Percentiles rank a stretch among this genome's conserved stretches.
Evolutionary conservation across 164 flowering plant genomes (phyloP).

Genomic region (Kingdonia uniflora): DNA sequence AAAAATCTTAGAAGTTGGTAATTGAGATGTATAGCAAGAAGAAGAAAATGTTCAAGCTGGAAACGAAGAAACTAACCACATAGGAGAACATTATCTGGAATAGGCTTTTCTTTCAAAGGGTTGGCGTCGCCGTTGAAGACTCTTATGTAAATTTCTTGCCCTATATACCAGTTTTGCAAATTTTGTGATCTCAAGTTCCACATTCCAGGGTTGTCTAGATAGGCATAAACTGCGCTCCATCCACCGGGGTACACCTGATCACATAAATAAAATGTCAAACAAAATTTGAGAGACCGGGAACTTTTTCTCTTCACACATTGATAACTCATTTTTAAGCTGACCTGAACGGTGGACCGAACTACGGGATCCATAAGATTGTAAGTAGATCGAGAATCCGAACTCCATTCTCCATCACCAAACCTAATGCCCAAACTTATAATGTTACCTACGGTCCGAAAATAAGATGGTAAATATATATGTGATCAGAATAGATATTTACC

Average conservation of each 20-base stretch:
- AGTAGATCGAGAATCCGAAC: constrained; percentile 24
- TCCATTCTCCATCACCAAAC: constrained; percentile 41
- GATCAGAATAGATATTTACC: constrained; percentile 24
- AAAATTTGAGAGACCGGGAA: no score
- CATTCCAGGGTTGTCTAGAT: constrained; percentile 51
- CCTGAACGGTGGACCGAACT: constrained; percentile 44
- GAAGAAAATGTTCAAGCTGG: no score
- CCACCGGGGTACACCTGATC: constrained; percentile 46
- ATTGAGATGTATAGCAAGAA: no score
- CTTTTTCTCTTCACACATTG: no score
- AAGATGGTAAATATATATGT: background rate
- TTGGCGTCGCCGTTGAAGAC: constrained; percentile 38
- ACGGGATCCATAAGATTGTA: constrained; percentile 50
- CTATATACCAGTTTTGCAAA: constrained; percentile 35
- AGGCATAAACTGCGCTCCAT: constrained; percentile 45
- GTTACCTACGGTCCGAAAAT: no score
- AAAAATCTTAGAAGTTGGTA: no score
- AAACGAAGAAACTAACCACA: constrained; percentile 34
- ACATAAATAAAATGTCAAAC: no score
- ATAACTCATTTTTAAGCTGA: no score
- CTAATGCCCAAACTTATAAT: no score
- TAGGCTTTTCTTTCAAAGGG: constrained; percentile 36
- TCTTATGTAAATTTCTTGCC: constrained; percentile 40
- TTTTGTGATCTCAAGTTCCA: constrained; percentile 52
- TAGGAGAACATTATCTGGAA: constrained; percentile 33